Base-by-base conservation (phyloP, 1,284 basidiomycete genomes). In the Marasmius oreades region DNA sequence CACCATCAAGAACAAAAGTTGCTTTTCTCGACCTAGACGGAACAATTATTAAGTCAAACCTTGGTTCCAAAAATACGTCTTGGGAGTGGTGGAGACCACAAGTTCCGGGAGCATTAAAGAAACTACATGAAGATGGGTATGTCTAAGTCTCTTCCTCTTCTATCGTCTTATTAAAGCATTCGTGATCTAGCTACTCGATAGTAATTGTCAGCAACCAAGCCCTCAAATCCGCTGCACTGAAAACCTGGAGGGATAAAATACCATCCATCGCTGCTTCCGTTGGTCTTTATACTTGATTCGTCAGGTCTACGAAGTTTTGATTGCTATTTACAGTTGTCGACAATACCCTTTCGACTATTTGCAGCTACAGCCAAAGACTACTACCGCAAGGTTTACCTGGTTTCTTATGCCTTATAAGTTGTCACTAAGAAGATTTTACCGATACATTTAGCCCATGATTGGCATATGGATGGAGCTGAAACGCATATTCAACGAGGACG, bases 11-110 rank as follows among this genome's bases (percentile, higher is more conserved):
- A 1, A 26, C 73, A 7, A 87, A 85, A 60, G 79, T 95, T 18
- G 90, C 93, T 4, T 80, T 88, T 5, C 93, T 94, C 63, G 93
- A 96, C 66, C 74, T 97, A 5, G 94, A 97, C 66, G 93, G 92
- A 0, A 95, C 93, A 0, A 65, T 96, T 54, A 93, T 97, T 67
- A 82, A 84, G 62, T 80, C 82, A 2, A 74, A 72, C 39, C 76
- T 77, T 45, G 78, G 75, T 73, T 12, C 73, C 67, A 61, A 69
- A 66, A 58, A 68, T 44, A 57, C 77, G 46, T 67, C 73, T 61
- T 95, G 89, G 84, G 77, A 82, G 59, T 94, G 91, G 88, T 95
- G 92, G 92, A 71, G 83, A 60, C 67, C 77, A 0, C 67, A 64
- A n/a, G 83, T 97, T 1, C 86, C 86, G 1, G 65, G 68, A 5